Base-by-base conservation (phyloP, 2,329 filamentous ascomycete species). In the Penicillium verrucosum region DNA sequence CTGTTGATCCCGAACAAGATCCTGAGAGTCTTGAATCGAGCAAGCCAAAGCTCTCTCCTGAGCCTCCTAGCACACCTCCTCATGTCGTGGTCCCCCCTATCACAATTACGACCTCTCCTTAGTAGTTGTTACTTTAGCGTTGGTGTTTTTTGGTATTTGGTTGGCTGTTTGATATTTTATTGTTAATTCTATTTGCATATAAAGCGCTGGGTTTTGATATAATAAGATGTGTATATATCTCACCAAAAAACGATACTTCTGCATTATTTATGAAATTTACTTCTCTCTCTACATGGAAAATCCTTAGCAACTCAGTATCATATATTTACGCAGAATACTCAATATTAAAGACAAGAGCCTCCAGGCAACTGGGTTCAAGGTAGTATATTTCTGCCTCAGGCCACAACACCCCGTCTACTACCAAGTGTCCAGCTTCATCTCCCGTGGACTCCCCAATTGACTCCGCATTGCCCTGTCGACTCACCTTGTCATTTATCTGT, bases 51-150 rank as follows among this genome's bases (percentile, higher is more conserved):
- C 16, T 7, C 23, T 55, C 53, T 23, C 59, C 65, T 50, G 58
- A 66, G 50, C 57, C 61, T 25, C 61, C 66, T 43, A n/a, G 21
- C 30, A 64, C 65, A 4, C 64, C 65, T 32, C 56, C 65, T n/a
- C 59, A 64, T 14, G 60, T 64, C 14, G 40, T 54, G 21, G 67
- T 73, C 18, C 74, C 74, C 42, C 74, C 74, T 2, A 77, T 77
- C 46, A 75, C 72, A 2, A 68, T 77, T 57, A 76, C 74, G 37
- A 66, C 61, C n/a, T 71, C 73, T 48, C 60, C 61, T 51, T 71
- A 51, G 36, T 45, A 51, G 43, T 54, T 30, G 7, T 27, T 21
- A 40, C 49, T 57, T 52, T 54, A 56, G 54, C 54, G 54, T 46
- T 52, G 27, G 25, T 41, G 52, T 52, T 51, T 23, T 23, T 51